Evolutionary conservation across 176 grass and related monocot genomes (phyloP).

Genomic region (Carex parvula): DNA sequence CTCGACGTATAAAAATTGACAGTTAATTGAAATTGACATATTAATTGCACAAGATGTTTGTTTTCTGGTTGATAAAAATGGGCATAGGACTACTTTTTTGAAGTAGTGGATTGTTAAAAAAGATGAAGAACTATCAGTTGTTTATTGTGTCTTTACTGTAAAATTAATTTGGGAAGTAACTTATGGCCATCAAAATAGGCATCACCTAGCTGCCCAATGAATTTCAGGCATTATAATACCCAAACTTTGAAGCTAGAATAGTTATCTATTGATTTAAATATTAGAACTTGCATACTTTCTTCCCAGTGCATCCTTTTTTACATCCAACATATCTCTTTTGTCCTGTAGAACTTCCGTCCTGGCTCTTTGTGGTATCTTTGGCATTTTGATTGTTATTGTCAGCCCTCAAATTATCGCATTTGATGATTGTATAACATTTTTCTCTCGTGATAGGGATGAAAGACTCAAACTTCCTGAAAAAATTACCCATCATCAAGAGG

Average conservation of each 20-base stretch:
- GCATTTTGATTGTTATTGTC: not conserved
- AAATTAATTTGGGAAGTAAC: not conserved
- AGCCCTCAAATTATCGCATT: not conserved
- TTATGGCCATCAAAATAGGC: not conserved
- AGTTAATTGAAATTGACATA: not conserved
- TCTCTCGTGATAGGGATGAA: conserved; percentile 56
- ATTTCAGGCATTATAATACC: not conserved
- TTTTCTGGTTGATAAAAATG: not conserved
- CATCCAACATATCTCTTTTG: not conserved
- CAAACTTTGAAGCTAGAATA: not conserved
- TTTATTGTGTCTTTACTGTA: not conserved
- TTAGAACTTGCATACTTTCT: not conserved
- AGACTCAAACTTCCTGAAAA: conserved; percentile 56
- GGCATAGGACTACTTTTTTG: not conserved
- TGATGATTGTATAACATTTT: not conserved
- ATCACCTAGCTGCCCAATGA: not conserved
- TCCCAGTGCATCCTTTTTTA: not conserved
- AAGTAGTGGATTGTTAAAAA: not conserved
- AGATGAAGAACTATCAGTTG: not conserved
- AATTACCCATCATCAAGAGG: conserved; percentile 75
- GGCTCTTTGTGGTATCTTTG: not conserved
- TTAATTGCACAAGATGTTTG: not conserved
- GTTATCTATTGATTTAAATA: not conserved
- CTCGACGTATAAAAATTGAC: not conserved
- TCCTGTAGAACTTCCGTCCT: not conserved